Evolutionary conservation across 495 filamentous ascomycete species (phyloP).

Genomic region (Hypoxylon lenormandii): DNA sequence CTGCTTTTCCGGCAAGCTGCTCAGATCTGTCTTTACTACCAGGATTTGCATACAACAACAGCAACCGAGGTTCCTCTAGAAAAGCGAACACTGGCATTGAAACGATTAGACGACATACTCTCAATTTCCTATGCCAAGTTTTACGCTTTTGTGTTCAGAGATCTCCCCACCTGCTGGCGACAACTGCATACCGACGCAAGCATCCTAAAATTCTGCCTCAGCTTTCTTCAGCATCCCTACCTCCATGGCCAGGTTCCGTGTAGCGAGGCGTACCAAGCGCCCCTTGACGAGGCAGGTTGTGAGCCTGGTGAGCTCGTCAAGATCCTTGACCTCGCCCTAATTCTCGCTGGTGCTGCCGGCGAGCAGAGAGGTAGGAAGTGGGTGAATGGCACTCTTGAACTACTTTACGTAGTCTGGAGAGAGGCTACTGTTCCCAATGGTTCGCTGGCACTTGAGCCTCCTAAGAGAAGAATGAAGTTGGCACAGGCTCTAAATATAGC

Average conservation of each 20-base stretch:
- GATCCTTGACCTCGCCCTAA: constrained; percentile 80
- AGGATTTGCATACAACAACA: not conserved
- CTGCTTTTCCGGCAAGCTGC: constrained; percentile 55
- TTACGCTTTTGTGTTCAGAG: constrained; percentile 78
- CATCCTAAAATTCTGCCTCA: constrained; percentile 69
- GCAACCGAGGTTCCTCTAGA: constrained; percentile 2
- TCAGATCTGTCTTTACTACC: constrained; percentile 41
- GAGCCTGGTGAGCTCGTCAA: constrained; percentile 66
- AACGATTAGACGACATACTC: constrained; percentile 60
- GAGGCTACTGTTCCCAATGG: not conserved
- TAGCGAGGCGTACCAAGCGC: constrained; percentile 15
- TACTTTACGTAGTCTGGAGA: constrained; percentile 56
- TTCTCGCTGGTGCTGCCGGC: constrained; percentile 79
- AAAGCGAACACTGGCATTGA: constrained; percentile 25
- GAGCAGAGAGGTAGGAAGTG: constrained; percentile 64
- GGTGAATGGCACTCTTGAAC: constrained; percentile 66
- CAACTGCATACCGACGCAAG: constrained; percentile 82
- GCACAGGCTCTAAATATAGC: constrained; percentile 8
- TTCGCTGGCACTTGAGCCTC: constrained; percentile 14
- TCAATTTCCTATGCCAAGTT: constrained; percentile 68
- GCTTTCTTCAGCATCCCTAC: constrained; percentile 55
- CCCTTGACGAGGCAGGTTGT: constrained; percentile 44
- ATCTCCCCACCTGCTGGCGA: constrained; percentile 80
- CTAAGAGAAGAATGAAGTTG: constrained; percentile 46
- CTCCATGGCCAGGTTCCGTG: constrained; percentile 23